These are phyloP conservation scores for Peronospora belbahrii DNA, from an alignment of 352 stramenopile genomes.

Conservation along the genomic window DNA sequence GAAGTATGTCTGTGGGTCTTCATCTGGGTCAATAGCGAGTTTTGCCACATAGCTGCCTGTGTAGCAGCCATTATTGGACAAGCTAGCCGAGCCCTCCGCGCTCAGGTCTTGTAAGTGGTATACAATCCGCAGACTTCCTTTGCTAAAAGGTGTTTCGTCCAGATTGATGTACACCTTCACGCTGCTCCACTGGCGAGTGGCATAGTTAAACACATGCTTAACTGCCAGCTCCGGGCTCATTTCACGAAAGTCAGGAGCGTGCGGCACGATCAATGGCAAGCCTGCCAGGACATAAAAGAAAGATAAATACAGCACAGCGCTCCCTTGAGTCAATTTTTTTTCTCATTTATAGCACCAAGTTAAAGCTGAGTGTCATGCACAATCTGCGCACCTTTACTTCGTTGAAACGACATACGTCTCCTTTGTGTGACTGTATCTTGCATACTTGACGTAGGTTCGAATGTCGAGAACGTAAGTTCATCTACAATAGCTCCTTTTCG, in stretches of 20 bases:
- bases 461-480: slow-evolving; percentile 51
- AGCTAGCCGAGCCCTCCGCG: slow-evolving; percentile 11
- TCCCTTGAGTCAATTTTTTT: too few relatives aligned
- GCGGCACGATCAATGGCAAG: slow-evolving; percentile 69
- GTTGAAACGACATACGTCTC: slow-evolving; percentile 25
- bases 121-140: slow-evolving; percentile 71
- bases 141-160: slow-evolving; percentile 77
- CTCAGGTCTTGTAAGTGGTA: slow-evolving; percentile 73
- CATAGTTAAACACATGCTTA: slow-evolving; percentile 80
- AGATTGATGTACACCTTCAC: slow-evolving; percentile 60
- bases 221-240: slow-evolving; percentile 50
- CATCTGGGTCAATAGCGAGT: slow-evolving; percentile 78
- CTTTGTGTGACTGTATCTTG: slow-evolving; percentile 30
- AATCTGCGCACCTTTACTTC: slow-evolving; percentile 23
- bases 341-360: background rate
- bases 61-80: slow-evolving; percentile 22
- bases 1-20: slow-evolving; percentile 86
- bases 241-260: slow-evolving; percentile 57
- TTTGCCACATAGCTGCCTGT: slow-evolving; percentile 76
- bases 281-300: slow-evolving; percentile 13
- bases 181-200: slow-evolving; percentile 61
- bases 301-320: background rate
- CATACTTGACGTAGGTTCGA: slow-evolving; percentile 16
- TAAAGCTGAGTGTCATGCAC: background rate
- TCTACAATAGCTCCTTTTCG: slow-evolving; percentile 72